Base-by-base conservation (phyloP, 2,329 filamentous ascomycete genomes). In the Cladorrhinum sp. region DNA sequence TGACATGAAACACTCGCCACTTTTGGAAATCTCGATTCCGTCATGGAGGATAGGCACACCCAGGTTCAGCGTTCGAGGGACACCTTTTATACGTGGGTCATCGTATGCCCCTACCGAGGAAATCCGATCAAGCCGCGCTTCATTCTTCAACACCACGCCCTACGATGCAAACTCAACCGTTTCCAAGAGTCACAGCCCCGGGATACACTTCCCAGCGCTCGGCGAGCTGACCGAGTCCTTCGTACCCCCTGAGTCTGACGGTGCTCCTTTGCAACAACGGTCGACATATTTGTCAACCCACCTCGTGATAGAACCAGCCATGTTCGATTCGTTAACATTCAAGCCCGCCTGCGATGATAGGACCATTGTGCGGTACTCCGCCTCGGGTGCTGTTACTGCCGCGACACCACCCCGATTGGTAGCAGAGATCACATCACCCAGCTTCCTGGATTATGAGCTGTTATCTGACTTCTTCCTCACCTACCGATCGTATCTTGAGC, bases 381-480 rank as follows among this genome's bases (percentile, higher is more conserved):
- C 86, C 2, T 77, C 80, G 3, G 86, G 87, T 53, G 84, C 91
- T 48, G 93, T 99, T 20, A 88, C 88, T 27, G 95, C 95, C 32
- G 95, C 95, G 13, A 97, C 92, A 0, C 92, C 93, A 1, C 88
- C 93, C 2, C 88, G 95, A 12, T 85, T 99, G 38, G 91, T 99
- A 54, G 93, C 93, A 12, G 93, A 99, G 75, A 97, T 99, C 64
- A 98, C 95, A 0, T 98, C 95, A 0, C 92, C 95, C 16, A 92
- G 87, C 54, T 97, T 98, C 72, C 85, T 99, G 70, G 93, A 99
- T 73, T 99, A 99, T 73, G 93, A 98, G 70, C 82, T 99, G 4
- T 85, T 99, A 3, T 98, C 95, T 1, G 95, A 99, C 74, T 99
- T 99, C 76, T 99, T 99, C 70, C 84, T 99, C 22, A 98, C 95